Conservation (phyloP, 495 filamentous ascomycete species). For the Jackrogersella multiformis region DNA sequence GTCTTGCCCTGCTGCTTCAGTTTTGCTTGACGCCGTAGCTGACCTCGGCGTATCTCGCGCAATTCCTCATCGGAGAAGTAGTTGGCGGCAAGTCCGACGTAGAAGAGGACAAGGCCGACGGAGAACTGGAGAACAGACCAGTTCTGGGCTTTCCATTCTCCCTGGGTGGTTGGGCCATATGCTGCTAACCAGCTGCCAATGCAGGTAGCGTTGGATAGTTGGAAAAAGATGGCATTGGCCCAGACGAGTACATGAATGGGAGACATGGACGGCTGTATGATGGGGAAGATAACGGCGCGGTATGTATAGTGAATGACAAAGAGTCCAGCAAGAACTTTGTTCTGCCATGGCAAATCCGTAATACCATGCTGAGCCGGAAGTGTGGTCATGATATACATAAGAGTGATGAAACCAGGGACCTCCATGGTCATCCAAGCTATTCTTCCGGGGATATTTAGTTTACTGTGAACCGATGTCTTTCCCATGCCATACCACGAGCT, state of each 20-base stretch:
- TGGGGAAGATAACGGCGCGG: slow-evolving; percentile 82
- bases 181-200: slow-evolving; percentile 84
- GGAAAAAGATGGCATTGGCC: slow-evolving; percentile 70
- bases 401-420: slow-evolving; percentile 73
- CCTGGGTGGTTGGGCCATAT: slow-evolving; percentile 70
- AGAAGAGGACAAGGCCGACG: slow-evolving; percentile 59
- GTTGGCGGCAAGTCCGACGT: slow-evolving; percentile 77
- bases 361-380: slow-evolving; percentile 65
- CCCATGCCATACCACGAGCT: slow-evolving; percentile 75
- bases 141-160: slow-evolving; percentile 63
- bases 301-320: slow-evolving; percentile 88
- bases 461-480: slow-evolving; percentile 79
- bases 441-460: slow-evolving; percentile 87
- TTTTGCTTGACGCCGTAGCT: slow-evolving; percentile 56
- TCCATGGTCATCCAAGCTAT: slow-evolving; percentile 91
- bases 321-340: slow-evolving; percentile 70
- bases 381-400: slow-evolving; percentile 78
- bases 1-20: slow-evolving; percentile 53
- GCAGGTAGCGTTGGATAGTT: slow-evolving; percentile 78
- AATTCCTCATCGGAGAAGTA: slow-evolving; percentile 84
- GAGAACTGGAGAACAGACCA: slow-evolving; percentile 55
- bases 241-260: slow-evolving; percentile 77
- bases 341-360: slow-evolving; percentile 68
- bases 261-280: slow-evolving; percentile 89
- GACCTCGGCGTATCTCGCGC: slow-evolving; percentile 75